These are phyloP conservation scores for Puccinia polysora DNA, from an alignment of 1,284 basidiomycete species.

Conservation along the genomic window DNA sequence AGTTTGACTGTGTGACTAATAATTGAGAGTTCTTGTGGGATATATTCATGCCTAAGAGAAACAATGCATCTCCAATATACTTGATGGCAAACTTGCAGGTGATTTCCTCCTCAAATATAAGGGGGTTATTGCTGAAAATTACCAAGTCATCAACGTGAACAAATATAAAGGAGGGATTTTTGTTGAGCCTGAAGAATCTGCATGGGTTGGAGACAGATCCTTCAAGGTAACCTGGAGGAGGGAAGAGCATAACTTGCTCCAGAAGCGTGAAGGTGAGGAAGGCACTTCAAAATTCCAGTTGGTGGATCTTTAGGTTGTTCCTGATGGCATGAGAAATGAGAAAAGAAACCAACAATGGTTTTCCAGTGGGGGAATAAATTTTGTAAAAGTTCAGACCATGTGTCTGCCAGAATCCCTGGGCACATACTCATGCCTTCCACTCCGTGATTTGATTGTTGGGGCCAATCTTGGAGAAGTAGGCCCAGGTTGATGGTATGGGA, in stretches of 20 bases:
- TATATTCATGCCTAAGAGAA: not conserved
- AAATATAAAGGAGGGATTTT: not conserved
- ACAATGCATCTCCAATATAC: not conserved
- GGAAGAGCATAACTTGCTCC: not conserved
- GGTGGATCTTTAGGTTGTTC: not conserved
- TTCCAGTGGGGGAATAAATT: not conserved
- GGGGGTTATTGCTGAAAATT: not conserved
- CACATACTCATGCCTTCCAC: conserved; percentile 1
- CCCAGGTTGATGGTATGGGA: not conserved
- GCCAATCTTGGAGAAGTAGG: not conserved
- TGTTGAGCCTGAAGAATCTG: not conserved
- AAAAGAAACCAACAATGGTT: not conserved
- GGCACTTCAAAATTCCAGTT: conserved; percentile 4
- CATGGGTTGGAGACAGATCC: not conserved
- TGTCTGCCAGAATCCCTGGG: conserved; percentile 13
- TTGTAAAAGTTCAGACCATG: not conserved
- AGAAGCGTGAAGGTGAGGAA: not conserved
- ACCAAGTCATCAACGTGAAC: conserved; percentile 3
- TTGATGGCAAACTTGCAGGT: not conserved
- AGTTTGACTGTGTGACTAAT: not conserved
- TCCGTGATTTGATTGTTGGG: not conserved
- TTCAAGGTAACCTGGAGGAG: not conserved
- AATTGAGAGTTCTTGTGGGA: not conserved
- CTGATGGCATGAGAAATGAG: not conserved
- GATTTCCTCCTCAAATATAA: not conserved